Conservation (phyloP, 768 basidiomycete genomes). For the Collybia mongolica region DNA sequence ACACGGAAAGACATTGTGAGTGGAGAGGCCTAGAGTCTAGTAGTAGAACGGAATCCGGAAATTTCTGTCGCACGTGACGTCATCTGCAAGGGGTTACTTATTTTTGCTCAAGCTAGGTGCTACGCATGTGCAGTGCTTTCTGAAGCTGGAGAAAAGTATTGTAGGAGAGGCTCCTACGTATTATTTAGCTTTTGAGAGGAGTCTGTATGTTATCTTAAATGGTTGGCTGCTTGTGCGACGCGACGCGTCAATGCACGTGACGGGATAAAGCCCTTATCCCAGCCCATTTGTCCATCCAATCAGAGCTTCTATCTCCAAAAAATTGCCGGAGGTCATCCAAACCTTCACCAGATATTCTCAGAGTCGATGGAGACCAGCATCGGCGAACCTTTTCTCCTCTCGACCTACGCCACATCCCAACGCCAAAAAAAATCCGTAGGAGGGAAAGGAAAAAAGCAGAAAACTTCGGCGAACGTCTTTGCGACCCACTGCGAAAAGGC, state of each 20-base stretch:
- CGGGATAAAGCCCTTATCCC: background rate
- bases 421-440: conserved; percentile 22
- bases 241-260: conserved; percentile 14
- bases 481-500: conserved; percentile 32
- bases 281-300: conserved; percentile 1
- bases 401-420: conserved; percentile 29
- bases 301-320: conserved; percentile 11
- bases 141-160: no score
- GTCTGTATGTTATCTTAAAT: no score
- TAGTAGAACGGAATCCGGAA: background rate
- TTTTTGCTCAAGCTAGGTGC: background rate
- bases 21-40: background rate
- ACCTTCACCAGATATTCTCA: conserved; percentile 2
- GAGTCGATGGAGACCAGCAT: conserved; percentile 22
- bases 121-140: background rate
- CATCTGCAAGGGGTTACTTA: no score
- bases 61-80: conserved; percentile 1
- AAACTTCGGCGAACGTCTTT: conserved; percentile 24
- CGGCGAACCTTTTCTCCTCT: conserved; percentile 36
- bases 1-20: conserved; percentile 8
- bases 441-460: conserved; percentile 15
- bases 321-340: conserved; percentile 6
- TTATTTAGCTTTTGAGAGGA: no score
- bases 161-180: no score
- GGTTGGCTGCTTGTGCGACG: background rate